Percentiles rank a stretch among this genome's conserved stretches.
These are phyloP conservation scores for Penicillium arizonense DNA, from an alignment of 495 filamentous ascomycete genomes.

Conservation along the genomic window DNA sequence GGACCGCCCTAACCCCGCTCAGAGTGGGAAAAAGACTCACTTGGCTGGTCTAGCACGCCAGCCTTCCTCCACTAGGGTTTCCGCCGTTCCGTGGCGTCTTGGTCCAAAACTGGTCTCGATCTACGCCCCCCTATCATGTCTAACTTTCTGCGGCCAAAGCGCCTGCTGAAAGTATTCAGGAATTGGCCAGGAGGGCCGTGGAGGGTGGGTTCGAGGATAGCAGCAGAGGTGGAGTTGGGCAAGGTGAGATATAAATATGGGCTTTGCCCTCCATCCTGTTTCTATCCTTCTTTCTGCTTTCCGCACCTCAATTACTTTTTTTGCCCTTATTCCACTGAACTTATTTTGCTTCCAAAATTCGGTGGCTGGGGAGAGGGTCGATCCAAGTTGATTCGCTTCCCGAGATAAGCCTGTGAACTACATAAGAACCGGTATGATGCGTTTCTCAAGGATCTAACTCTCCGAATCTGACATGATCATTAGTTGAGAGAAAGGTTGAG, in stretches of 20 bases:
- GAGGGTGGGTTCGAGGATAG: conserved; percentile 3
- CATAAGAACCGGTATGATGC: conserved; percentile 16
- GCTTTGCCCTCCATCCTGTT: conserved; percentile 13
- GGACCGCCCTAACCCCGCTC: conserved; percentile 50
- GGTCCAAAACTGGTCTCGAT: conserved; percentile 24
- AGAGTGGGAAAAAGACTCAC: conserved; percentile 38
- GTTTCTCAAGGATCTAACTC: not conserved
- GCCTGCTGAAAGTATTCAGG: conserved; percentile 3
- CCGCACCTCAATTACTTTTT: conserved; percentile 4
- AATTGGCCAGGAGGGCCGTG: conserved; percentile 6
- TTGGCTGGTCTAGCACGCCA: conserved; percentile 31
- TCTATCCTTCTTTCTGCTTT: conserved; percentile 5
- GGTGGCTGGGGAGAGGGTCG: conserved; percentile 39
- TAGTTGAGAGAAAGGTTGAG: not conserved
- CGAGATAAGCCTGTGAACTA: conserved; percentile 15
- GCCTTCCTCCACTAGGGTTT: conserved; percentile 37
- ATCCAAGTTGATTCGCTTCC: conserved; percentile 19
- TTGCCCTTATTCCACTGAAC: conserved; percentile 1
- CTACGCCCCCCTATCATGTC: conserved; percentile 19
- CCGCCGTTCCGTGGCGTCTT: conserved; percentile 30
- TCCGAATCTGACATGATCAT: not conserved
- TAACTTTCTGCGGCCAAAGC: conserved; percentile 16
- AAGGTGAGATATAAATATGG: conserved; percentile 21
- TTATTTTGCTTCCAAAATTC: conserved; percentile 14
- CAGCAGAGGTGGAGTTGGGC: conserved; percentile 11